phyloP scores from a whole-genome alignment of 768 basidiomycete species.

The Auriscalpium orientale region DNA sequence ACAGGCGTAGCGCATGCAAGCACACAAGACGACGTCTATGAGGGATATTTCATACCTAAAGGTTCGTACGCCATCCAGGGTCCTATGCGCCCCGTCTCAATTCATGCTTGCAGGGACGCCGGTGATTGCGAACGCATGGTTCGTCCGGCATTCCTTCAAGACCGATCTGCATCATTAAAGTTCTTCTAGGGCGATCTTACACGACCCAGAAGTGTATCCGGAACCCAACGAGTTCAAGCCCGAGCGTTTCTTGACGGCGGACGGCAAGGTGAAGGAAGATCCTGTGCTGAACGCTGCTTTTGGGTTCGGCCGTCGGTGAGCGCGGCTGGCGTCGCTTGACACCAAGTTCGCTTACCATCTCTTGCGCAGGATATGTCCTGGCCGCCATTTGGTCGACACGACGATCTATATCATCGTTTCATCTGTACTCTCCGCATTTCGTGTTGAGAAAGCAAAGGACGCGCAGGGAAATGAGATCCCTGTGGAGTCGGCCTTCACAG shows the following conservation, averaged over 20 bases:
- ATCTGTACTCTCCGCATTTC: conserved; percentile 18
- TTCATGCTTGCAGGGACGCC: conserved; percentile 22
- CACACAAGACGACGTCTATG: conserved; percentile 60
- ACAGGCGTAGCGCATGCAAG: conserved; percentile 57
- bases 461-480: conserved; percentile 16
- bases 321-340: neutral
- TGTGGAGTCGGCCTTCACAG: conserved; percentile 16
- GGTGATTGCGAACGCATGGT: conserved; percentile 60
- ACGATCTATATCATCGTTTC: conserved; percentile 22
- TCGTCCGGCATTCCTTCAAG: conserved; percentile 11
- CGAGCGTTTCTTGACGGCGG: conserved; percentile 32
- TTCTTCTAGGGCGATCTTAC: conserved; percentile 37
- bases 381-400: conserved; percentile 21
- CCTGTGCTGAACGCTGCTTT: neutral
- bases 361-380: conserved; percentile 21
- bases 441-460: conserved; percentile 17
- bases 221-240: conserved; percentile 41
- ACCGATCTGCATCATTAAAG: neutral
- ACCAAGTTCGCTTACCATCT: too few species aligned
- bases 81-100: too few species aligned
- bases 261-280: neutral
- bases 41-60: conserved; percentile 51
- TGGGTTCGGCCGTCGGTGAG: conserved; percentile 11
- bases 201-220: conserved; percentile 37
- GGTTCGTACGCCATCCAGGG: conserved; percentile 25